Percentiles rank a stretch among this genome's conserved stretches.
Conservation (phyloP, 768 basidiomycete species). For the Tulasnella sp. region DNA sequence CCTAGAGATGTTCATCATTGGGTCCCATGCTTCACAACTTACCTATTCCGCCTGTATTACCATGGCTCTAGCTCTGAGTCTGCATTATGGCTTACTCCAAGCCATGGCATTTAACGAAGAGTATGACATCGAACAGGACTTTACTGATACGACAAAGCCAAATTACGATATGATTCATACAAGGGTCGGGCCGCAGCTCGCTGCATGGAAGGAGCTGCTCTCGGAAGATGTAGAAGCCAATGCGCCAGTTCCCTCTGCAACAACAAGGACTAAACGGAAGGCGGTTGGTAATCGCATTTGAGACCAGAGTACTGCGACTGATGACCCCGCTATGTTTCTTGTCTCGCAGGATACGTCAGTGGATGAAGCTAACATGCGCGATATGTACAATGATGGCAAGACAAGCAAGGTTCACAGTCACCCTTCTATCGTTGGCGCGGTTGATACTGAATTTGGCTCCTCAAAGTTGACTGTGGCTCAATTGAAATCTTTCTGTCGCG, state of each 20-base stretch:
- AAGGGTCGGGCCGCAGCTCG: constrained; percentile 59
- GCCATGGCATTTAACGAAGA: constrained; percentile 88
- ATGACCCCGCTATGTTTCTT: background rate
- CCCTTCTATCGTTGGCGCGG: background rate
- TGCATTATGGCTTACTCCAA: constrained; percentile 82
- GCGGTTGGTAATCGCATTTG: constrained; percentile 51
- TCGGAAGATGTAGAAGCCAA: constrained; percentile 53
- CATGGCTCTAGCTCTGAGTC: constrained; percentile 56
- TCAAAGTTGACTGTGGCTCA: constrained; percentile 63
- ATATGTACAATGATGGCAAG: constrained; percentile 45
- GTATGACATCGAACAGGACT: constrained; percentile 54
- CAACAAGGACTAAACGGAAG: constrained; percentile 57
- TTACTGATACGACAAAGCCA: constrained; percentile 75
- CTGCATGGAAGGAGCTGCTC: constrained; percentile 58
- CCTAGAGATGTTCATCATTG: constrained; percentile 7
- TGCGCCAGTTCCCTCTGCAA: constrained; percentile 31
- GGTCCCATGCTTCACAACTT: background rate
- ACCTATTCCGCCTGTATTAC: background rate
- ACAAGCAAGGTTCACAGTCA: constrained; percentile 49
- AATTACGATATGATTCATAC: constrained; percentile 55
- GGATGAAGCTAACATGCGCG: constrained; percentile 63
- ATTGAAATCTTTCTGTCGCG: constrained; percentile 70
- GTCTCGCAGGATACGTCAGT: constrained; percentile 45
- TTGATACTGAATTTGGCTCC: background rate
- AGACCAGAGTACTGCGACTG: too few relatives aligned